Evolutionary conservation across 805 yeast species (phyloP).

Genomic region (Yarrowia yakushimensis): DNA sequence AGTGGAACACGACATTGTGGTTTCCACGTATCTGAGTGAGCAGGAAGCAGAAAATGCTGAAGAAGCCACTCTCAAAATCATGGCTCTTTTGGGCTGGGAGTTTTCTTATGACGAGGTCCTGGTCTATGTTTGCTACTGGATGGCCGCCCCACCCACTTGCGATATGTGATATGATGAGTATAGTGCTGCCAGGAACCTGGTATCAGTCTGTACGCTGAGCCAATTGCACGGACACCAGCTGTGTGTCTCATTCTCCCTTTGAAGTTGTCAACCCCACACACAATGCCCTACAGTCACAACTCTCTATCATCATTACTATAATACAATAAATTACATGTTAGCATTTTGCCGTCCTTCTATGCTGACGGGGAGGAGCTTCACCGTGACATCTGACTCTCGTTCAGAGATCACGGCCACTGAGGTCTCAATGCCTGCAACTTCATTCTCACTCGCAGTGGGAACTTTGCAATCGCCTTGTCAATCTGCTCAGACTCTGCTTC

Average conservation of each 20-base stretch:
- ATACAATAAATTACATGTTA: conserved; percentile 24
- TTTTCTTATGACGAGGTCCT: background rate
- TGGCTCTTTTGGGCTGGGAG: background rate
- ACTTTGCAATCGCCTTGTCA: conserved; percentile 4
- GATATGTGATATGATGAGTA: too few relatives aligned
- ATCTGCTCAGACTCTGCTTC: conserved; percentile 17
- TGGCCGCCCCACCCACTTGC: background rate
- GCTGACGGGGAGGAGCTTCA: background rate
- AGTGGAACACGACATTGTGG: background rate
- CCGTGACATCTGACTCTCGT: too few relatives aligned
- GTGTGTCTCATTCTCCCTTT: too few relatives aligned
- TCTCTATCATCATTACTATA: conserved; percentile 3
- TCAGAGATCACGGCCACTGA: background rate
- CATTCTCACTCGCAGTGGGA: conserved; percentile 10
- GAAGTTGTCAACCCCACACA: too few relatives aligned
- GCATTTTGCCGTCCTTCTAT: conserved; percentile 3
- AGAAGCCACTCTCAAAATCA: background rate
- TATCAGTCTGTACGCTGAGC: too few relatives aligned
- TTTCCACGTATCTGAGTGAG: background rate
- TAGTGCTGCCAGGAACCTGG: too few relatives aligned
- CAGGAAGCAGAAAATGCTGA: background rate
- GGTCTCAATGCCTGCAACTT: conserved; percentile 16
- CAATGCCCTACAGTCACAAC: too few relatives aligned
- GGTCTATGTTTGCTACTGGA: background rate
- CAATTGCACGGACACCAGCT: too few relatives aligned